These are phyloP conservation scores for Solanum chacoense DNA, from an alignment of 305 asterid genomes.

Conservation along the genomic window DNA sequence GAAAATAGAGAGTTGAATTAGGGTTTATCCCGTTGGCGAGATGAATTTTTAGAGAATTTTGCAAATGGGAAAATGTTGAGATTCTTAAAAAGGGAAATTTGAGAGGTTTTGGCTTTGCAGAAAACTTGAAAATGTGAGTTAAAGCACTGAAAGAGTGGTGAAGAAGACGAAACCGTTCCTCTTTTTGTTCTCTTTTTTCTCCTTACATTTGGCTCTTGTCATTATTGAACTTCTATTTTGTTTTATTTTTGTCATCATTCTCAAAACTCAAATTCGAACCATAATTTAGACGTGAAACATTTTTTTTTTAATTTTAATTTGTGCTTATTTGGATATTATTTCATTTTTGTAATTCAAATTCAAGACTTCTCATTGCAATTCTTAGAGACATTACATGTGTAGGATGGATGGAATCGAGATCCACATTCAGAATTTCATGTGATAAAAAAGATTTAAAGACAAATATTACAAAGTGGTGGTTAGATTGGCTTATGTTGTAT, in stretches of 20 bases:
- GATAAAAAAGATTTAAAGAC: no score
- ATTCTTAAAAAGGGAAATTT: not conserved
- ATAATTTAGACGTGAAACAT: not conserved
- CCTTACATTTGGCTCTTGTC: not conserved
- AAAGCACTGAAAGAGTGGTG: not conserved
- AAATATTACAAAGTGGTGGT: not conserved
- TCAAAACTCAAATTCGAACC: not conserved
- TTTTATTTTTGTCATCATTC: no score
- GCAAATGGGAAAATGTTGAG: not conserved
- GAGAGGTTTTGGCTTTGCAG: not conserved
- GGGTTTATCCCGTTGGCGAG: not conserved
- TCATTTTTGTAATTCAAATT: not conserved
- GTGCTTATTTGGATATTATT: no score
- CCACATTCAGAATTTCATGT: accelerated
- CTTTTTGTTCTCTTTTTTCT: not conserved
- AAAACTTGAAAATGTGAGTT: not conserved
- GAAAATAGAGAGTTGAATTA: not conserved
- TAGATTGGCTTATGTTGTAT: not conserved
- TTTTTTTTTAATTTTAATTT: accelerated
- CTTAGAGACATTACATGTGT: not conserved
- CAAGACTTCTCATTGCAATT: accelerated
- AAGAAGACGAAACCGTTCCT: not conserved
- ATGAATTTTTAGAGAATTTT: not conserved
- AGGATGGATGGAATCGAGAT: not conserved
- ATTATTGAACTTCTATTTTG: not conserved